phyloP scores from a whole-genome alignment of 257 asterid genomes.

The Nicotiana benthamiana region DNA sequence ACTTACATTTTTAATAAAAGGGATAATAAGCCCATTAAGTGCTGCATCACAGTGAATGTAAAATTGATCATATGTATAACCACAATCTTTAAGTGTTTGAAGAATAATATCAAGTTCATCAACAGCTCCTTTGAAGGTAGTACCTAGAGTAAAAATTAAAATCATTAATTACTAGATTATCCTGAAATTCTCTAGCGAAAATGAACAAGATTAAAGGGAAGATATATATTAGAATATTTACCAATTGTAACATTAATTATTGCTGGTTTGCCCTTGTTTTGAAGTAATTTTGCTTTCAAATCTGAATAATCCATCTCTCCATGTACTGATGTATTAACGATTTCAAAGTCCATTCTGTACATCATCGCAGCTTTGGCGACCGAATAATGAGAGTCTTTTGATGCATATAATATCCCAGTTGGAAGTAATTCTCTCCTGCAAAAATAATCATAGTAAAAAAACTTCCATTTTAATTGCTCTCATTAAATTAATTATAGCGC shows the following conservation, averaged over 20 bases:
- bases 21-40: conserved; percentile 17
- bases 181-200: background rate
- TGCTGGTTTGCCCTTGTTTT: conserved; percentile 18
- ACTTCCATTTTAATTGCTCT: too few species aligned
- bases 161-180: background rate
- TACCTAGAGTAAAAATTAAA: conserved; percentile 15
- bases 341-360: conserved; percentile 17
- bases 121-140: conserved; percentile 37
- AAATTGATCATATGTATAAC: conserved; percentile 15
- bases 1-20: conserved; percentile 20
- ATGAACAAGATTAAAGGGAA: background rate
- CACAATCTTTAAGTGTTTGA: conserved; percentile 23
- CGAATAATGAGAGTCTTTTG: conserved; percentile 18
- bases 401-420: conserved; percentile 15
- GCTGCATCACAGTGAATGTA: conserved; percentile 40
- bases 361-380: conserved; percentile 17
- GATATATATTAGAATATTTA: background rate
- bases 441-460: too few species aligned
- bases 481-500: too few species aligned
- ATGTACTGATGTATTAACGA: background rate
- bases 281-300: conserved; percentile 11
- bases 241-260: conserved; percentile 20
- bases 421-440: conserved; percentile 19
- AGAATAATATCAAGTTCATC: conserved; percentile 31
- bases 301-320: conserved; percentile 21